These are phyloP conservation scores for Coemansia sp. DNA, from an alignment of 192 early-diverging fungal species.

Conservation along the genomic window DNA sequence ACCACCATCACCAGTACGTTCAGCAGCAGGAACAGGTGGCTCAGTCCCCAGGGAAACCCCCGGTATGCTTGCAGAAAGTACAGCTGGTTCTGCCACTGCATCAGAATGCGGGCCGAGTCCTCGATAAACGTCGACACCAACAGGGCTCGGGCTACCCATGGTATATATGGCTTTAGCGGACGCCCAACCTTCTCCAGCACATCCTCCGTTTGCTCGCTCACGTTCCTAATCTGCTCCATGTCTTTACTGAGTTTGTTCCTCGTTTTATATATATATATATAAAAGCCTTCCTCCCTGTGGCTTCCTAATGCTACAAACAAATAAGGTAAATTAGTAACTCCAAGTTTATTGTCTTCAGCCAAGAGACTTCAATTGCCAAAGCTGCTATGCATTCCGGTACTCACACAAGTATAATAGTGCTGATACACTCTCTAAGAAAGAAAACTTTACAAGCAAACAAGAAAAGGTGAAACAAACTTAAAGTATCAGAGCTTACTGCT, in stretches of 20 bases:
- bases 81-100: constrained; percentile 89
- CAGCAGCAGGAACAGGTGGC: constrained; percentile 79
- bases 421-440: neutral
- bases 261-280: too few relatives aligned
- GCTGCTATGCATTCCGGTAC: too few relatives aligned
- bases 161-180: constrained; percentile 89
- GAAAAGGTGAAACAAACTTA: neutral
- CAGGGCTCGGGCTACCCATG: constrained; percentile 86
- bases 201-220: constrained; percentile 67
- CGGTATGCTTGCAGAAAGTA: constrained; percentile 79
- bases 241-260: neutral
- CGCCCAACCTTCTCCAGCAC: constrained; percentile 69
- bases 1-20: constrained; percentile 87
- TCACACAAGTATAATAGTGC: too few relatives aligned
- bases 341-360: too few relatives aligned
- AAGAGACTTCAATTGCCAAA: too few relatives aligned
- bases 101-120: constrained; percentile 83
- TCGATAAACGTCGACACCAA: constrained; percentile 96
- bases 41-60: constrained; percentile 74
- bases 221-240: constrained; percentile 51
- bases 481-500: constrained; percentile 4
- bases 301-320: constrained; percentile 1
- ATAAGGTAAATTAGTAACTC: neutral
- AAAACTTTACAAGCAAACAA: neutral
- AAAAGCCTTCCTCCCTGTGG: neutral